Base-by-base conservation (phyloP, 192 early-diverging fungal species). In the Rhizophagus clarus region DNA sequence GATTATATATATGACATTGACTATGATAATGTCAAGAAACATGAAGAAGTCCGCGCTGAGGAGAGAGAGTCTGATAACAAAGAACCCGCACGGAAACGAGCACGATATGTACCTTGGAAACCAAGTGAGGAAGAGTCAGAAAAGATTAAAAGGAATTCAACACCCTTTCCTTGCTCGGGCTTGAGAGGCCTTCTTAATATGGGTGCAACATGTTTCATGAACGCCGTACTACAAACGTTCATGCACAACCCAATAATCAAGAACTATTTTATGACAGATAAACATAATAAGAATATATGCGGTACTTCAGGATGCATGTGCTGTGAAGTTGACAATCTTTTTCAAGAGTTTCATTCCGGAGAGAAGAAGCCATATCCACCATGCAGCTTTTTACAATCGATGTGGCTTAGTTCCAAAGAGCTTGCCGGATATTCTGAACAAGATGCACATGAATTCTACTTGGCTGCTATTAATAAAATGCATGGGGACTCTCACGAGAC, bases 381-480 rank as follows among this genome's bases (percentile, higher is more conserved):
- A 4, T 88, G 92, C 66, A 81, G 88, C 62, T 96, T 98, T 68
- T 85, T 99, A 37, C 93, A 93, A 79, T 81, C 94, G 15, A 92
- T 99, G 89, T 99, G 98, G 98, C 89, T 92, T 81, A 90, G 93
- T 17, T 92, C 93, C 32, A 88, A 90, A 61, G 92, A 97, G 64
- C 85, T 99, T 37, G 96, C 98, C 22, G 94, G 96, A 11, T 97
- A 97, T 77, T 91, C 92, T 17, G 97, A 98, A 85, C 97, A 99
- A 83, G 97, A 98, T 77, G 97, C 97, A 1, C 98, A 99, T 83
- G 98, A 99, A 77, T 99, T 97, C 76, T 95, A 99, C 80, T 96
- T 98, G 61, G 92, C 95, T 14, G 85, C 94, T 8, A 81, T 98
- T 69, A 95, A 98, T 79, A 86, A 92, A 70, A 91, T 99, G 74